Conservation (phyloP, 495 filamentous ascomycete genomes). For the Penicillium cosmopolitanum region DNA sequence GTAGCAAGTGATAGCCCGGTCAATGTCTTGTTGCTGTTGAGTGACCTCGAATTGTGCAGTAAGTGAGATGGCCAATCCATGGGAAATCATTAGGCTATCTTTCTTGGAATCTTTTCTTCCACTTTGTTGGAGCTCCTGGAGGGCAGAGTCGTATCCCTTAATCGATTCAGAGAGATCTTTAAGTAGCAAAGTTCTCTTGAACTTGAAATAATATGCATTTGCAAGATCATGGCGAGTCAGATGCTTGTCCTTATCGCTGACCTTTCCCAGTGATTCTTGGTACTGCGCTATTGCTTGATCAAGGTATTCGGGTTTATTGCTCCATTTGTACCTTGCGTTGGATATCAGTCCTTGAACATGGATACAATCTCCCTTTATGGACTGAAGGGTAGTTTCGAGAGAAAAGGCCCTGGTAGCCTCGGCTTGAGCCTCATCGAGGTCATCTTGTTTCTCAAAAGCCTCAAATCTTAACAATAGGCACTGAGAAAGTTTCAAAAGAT, state of each 20-base stretch:
- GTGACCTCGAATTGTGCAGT: constrained; percentile 12
- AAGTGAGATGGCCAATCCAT: constrained; percentile 9
- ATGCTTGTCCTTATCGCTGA: neutral
- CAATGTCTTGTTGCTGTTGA: constrained; percentile 11
- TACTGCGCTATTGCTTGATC: constrained; percentile 3
- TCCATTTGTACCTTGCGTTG: constrained; percentile 1
- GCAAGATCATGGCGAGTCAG: constrained; percentile 6
- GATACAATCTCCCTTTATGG: neutral
- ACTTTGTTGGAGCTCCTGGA: constrained; percentile 1
- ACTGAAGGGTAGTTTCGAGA: neutral
- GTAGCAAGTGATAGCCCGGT: constrained; percentile 9
- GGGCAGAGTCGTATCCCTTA: neutral
- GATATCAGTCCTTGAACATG: neutral
- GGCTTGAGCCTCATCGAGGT: constrained; percentile 1
- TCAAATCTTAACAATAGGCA: constrained; percentile 4
- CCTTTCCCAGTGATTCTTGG: neutral
- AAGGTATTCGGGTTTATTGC: neutral
- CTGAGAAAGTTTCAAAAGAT: neutral
- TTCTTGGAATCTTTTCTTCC: neutral
- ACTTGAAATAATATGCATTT: constrained; percentile 8
- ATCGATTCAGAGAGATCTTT: constrained; percentile 7
- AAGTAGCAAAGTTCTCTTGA: constrained; percentile 3
- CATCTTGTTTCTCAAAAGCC: constrained; percentile 2
- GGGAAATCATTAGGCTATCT: constrained; percentile 1
- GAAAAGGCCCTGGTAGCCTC: neutral